Evolutionary conservation across 2,329 filamentous ascomycete species (phyloP).

Genomic region (Triangularia verruculosa): DNA sequence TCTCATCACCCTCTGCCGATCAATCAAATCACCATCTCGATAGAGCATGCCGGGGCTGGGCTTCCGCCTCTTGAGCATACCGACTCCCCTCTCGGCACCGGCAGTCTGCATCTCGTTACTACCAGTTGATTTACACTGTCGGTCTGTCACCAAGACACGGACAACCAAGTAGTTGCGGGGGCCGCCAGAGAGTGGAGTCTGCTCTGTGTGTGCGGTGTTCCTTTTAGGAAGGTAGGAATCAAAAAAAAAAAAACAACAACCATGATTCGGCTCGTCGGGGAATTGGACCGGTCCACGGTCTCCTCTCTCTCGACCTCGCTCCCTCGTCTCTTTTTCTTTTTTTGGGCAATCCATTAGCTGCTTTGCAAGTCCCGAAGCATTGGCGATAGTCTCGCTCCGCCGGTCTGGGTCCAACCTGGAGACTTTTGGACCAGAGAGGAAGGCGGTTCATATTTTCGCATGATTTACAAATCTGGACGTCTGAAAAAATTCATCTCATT

Average conservation of each 20-base stretch:
- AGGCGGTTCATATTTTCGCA: neutral
- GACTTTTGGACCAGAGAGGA: neutral
- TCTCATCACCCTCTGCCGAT: neutral
- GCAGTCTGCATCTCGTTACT: neutral
- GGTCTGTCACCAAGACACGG: neutral
- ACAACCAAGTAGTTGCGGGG: neutral
- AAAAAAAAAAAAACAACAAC: slow-evolving; percentile 1
- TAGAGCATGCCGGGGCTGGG: neutral
- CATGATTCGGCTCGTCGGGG: neutral
- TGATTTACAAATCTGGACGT: neutral
- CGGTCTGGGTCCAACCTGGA: neutral
- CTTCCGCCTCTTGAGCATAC: neutral
- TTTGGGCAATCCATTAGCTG: neutral
- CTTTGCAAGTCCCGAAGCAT: neutral
- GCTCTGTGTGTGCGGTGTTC: neutral
- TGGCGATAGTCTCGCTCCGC: neutral
- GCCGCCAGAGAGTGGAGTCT: neutral
- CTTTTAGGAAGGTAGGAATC: slow-evolving; percentile 24
- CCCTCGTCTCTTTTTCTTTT: neutral
- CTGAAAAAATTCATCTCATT: neutral
- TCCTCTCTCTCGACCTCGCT: neutral
- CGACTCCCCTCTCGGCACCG: neutral
- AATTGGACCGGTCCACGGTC: neutral
- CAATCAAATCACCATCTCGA: neutral
- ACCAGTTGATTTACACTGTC: too few species aligned